Conservation (phyloP, 805 yeast genomes). For the Ogataea pilisensis region DNA sequence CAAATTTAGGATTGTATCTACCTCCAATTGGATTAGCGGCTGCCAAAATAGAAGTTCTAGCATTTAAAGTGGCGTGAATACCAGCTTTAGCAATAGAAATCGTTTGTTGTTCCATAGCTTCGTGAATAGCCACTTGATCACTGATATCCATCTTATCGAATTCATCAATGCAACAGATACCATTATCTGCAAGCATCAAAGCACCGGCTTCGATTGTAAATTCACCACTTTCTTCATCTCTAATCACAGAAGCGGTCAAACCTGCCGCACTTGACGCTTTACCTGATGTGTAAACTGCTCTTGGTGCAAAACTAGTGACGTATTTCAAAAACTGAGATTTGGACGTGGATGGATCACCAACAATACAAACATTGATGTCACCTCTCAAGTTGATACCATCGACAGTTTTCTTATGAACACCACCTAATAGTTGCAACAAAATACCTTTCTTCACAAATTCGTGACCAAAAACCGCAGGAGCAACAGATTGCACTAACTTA, state of each 20-base stretch:
- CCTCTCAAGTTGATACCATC: conserved; percentile 96
- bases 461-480: conserved; percentile 96
- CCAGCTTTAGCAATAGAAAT: conserved; percentile 98
- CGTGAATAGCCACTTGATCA: conserved; percentile 98
- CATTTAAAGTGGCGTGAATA: conserved; percentile 95
- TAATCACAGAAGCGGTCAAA: conserved; percentile 95
- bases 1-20: conserved; percentile 81
- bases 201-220: conserved; percentile 99
- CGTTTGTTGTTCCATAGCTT: conserved; percentile 99
- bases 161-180: conserved; percentile 97
- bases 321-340: conserved; percentile 94
- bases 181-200: conserved; percentile 95
- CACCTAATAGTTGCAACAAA: conserved; percentile 83
- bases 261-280: conserved; percentile 99
- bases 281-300: conserved; percentile 96
- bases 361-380: conserved; percentile 92
- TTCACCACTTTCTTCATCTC: conserved; percentile 96
- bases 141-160: conserved; percentile 95
- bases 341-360: conserved; percentile 97
- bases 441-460: conserved; percentile 92
- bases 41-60: conserved; percentile 92
- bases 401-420: conserved; percentile 89
- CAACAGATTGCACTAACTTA: conserved; percentile 80
- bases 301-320: conserved; percentile 84
- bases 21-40: conserved; percentile 99